A percentile compares a stretch with the other conserved stretches of the same genome.
Conservation (phyloP, 805 yeast genomes). For the Phaffomyces opuntiae region DNA sequence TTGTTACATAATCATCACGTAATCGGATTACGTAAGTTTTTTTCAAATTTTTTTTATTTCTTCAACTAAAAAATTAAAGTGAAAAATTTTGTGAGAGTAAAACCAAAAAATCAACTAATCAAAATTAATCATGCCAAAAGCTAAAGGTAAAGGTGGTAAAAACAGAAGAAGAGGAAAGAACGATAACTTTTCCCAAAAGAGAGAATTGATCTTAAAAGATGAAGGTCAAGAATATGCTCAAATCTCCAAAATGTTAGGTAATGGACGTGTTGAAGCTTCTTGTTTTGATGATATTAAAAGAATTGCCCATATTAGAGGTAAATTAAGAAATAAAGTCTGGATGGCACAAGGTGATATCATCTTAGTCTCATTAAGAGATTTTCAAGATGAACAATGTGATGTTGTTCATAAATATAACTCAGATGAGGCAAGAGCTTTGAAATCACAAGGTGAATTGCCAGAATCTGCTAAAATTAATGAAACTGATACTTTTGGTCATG, state of each 20-base stretch:
- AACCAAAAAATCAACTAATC: not conserved
- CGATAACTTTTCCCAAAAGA: conserved; percentile 82
- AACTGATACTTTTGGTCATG: conserved; percentile 94
- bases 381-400: conserved; percentile 97
- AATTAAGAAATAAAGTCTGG: conserved; percentile 99
- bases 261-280: conserved; percentile 90
- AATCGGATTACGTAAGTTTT: not conserved
- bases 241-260: conserved; percentile 96
- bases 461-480: conserved; percentile 96
- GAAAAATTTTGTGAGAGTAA: not conserved
- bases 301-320: conserved; percentile 98
- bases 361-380: conserved; percentile 92
- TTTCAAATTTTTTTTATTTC: conserved; percentile 1
- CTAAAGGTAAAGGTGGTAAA: conserved; percentile 78
- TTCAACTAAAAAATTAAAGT: not conserved
- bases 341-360: conserved; percentile 98
- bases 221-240: conserved; percentile 99
- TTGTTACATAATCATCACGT: not conserved
- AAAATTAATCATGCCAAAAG: conserved; percentile 52
- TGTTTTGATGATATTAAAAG: conserved; percentile 94
- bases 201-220: conserved; percentile 86
- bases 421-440: conserved; percentile 96
- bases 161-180: conserved; percentile 98
- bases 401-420: conserved; percentile 94
- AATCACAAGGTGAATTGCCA: conserved; percentile 94